phyloP scores from a whole-genome alignment of 108 stramenopile species.

The Bacterosira constricta region DNA sequence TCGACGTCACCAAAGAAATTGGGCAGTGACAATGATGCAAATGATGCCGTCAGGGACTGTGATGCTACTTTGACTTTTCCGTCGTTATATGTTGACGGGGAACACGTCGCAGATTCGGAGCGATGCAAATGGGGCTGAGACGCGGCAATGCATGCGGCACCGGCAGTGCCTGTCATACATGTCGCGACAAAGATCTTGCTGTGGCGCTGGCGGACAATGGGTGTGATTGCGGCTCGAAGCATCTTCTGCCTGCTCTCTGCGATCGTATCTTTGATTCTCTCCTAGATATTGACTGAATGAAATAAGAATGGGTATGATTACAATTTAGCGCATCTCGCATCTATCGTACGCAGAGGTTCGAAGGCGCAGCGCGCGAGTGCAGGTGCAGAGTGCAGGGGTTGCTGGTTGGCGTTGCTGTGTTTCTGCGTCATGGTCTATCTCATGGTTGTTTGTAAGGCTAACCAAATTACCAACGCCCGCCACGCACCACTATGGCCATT shows the following conservation, averaged over 20 bases:
- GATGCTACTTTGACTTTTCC: not conserved
- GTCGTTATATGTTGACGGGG: not conserved
- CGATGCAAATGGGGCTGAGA: not conserved
- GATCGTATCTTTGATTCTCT: too few relatives aligned
- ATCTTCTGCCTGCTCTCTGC: not conserved
- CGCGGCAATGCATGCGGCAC: not conserved
- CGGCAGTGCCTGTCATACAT: not conserved
- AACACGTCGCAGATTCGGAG: not conserved
- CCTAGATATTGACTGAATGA: too few relatives aligned
- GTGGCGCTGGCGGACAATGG: not conserved
- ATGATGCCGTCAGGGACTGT: not conserved
- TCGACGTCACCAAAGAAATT: not conserved
- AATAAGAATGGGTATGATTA: too few relatives aligned
- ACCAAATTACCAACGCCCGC: too few relatives aligned
- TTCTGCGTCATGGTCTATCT: too few relatives aligned
- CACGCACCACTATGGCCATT: too few relatives aligned
- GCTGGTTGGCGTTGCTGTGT: too few relatives aligned
- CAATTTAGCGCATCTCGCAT: too few relatives aligned
- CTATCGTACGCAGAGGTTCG: too few relatives aligned
- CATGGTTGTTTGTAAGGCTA: too few relatives aligned
- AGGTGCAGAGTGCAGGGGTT: too few relatives aligned
- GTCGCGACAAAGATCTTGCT: not conserved
- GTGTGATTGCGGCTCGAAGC: not conserved
- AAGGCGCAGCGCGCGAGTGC: too few relatives aligned
- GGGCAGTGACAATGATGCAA: not conserved